A percentile compares a stretch with the other conserved stretches of the same genome.
Conservation (phyloP, 2,329 filamentous ascomycete species). For the Trichoderma breve region DNA sequence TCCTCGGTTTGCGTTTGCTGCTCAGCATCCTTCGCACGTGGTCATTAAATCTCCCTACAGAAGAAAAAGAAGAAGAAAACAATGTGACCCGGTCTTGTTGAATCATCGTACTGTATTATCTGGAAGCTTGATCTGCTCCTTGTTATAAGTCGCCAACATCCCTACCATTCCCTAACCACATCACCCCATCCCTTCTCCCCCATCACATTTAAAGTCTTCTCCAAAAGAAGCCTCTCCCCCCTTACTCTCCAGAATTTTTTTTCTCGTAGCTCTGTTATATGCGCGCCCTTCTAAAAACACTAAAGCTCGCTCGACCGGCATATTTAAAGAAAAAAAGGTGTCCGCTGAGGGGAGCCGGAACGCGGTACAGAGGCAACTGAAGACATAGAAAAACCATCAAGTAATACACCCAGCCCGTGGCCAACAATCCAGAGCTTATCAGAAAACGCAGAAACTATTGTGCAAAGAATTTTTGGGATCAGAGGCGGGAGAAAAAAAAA, state of each 20-base stretch:
- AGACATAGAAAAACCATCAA: constrained; percentile 35
- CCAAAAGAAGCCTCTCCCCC: neutral
- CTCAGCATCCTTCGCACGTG: neutral
- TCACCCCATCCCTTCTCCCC: constrained; percentile 17
- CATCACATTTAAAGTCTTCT: constrained; percentile 4
- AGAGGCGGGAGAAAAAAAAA: constrained; percentile 23
- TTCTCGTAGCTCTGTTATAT: constrained; percentile 19
- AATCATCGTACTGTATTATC: constrained; percentile 41
- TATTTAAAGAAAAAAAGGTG: neutral
- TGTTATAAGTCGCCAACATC: constrained; percentile 33
- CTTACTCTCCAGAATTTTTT: constrained; percentile 25
- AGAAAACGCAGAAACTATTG: constrained; percentile 31
- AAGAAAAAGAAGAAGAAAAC: neutral
- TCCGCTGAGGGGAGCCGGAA: constrained; percentile 20
- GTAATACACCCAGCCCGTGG: constrained; percentile 38
- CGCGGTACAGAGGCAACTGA: constrained; percentile 30
- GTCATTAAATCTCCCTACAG: neutral
- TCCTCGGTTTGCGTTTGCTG: neutral
- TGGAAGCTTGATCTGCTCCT: constrained; percentile 32
- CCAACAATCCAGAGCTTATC: constrained; percentile 32
- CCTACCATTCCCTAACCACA: constrained; percentile 22
- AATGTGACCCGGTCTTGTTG: constrained; percentile 22
- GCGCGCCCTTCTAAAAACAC: constrained; percentile 17
- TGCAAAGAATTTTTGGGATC: constrained; percentile 36
- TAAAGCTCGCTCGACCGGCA: constrained; percentile 12